phyloP scores from a whole-genome alignment of 352 stramenopile species.

The Phytophthora pseudosyringae region DNA sequence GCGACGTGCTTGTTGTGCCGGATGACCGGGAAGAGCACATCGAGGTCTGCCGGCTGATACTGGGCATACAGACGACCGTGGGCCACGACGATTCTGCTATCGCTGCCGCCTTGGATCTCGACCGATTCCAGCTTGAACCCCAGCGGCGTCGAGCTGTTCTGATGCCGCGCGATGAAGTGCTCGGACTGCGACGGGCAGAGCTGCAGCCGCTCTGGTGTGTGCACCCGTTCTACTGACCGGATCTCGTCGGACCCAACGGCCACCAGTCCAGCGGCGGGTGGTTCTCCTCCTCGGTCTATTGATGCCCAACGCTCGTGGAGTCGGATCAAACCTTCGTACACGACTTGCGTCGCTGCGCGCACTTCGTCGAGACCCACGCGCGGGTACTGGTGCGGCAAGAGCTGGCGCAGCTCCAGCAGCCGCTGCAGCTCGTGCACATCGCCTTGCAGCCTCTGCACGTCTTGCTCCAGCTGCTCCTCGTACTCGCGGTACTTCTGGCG shows the following conservation, averaged over 20 bases:
- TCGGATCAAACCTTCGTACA: slow-evolving; percentile 33
- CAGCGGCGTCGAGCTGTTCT: slow-evolving; percentile 21
- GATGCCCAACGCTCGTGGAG: slow-evolving; percentile 29
- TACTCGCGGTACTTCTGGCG: slow-evolving; percentile 66
- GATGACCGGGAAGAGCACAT: slow-evolving; percentile 27
- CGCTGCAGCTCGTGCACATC: slow-evolving; percentile 50
- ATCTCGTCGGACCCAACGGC: slow-evolving; percentile 15
- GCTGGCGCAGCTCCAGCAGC: slow-evolving; percentile 43
- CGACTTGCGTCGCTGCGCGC: slow-evolving; percentile 19
- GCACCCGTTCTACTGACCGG: slow-evolving; percentile 21
- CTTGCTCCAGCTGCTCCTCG: slow-evolving; percentile 46
- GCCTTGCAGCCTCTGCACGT: slow-evolving; percentile 37
- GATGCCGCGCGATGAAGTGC: slow-evolving; percentile 30
- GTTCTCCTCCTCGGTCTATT: slow-evolving; percentile 8
- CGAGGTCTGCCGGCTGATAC: slow-evolving; percentile 22
- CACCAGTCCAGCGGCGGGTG: not conserved
- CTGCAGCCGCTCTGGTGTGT: not conserved
- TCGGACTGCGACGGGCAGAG: slow-evolving; percentile 30
- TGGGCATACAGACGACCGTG: slow-evolving; percentile 20
- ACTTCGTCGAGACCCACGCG: slow-evolving; percentile 20
- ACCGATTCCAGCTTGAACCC: slow-evolving; percentile 34
- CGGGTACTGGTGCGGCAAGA: slow-evolving; percentile 31
- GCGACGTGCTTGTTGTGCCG: slow-evolving; percentile 30
- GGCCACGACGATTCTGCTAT: slow-evolving; percentile 33
- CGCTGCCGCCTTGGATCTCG: slow-evolving; percentile 29